Evolutionary conservation across 1,284 basidiomycete species (phyloP), one percentile per base, ranked within the genome.

Genomic region (Trametes hirsuta): DNA sequence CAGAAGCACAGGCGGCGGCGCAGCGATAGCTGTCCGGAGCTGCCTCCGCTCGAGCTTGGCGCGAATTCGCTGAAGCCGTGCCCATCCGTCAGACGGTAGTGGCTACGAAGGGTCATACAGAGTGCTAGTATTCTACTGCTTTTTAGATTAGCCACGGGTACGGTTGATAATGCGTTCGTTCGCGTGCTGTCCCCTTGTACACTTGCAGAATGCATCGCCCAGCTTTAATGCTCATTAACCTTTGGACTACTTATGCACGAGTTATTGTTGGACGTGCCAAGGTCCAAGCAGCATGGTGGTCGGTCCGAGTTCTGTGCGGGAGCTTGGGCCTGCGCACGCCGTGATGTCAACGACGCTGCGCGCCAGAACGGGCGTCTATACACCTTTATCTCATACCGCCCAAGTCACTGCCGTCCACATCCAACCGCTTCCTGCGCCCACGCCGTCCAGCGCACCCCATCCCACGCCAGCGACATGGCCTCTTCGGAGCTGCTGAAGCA

Each of bases 401-500:
- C 15, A n/a, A 22, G 22, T 44, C 34, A 34, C 59, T 22, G 41
- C 30, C 36, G 53, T 18, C 24, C 37, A 47, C 53, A 44, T 25
- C 40, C 14, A 42, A 48, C n/a, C 40, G 9, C 22, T 5, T 22
- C 36, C 6, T 15, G 5, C 12, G 25, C 22, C 36, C 30, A 30
- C 30, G 30, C 8, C 8, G 30, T 14, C 42, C 24, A 36, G 46
- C 18, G 30, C 12, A 46, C 35, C 6, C 44, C 30, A 44, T 2
- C 18, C 5, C 2, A 9, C 15, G 34, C 9, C 22, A 18, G n/a
- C 9, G 3, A 52, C 57, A 91, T 91, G 88, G 86, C 88, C 9
- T 87, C 87, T 35, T 79, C 80, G 67, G 90, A 87, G 65, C 81
- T 93, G 41, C 75, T 93, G 55, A 82, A 85, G 62, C 85, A 90